Percentiles rank a stretch among this genome's conserved stretches.
Conservation (phyloP, 441 rosid species). For the Isatis lusitanica region DNA sequence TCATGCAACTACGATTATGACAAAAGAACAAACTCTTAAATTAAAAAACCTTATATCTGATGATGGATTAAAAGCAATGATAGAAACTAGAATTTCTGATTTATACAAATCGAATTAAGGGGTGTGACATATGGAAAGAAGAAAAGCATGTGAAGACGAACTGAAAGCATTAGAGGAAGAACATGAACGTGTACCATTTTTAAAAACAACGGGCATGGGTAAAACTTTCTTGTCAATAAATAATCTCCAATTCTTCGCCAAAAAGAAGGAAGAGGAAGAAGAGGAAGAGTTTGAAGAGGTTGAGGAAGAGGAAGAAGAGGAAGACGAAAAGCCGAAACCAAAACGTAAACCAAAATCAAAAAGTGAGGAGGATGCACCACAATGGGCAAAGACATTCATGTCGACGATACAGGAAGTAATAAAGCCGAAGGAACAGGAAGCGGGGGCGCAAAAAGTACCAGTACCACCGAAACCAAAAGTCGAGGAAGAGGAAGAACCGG, state of each 20-base stretch:
- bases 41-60: not conserved
- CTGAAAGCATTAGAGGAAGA: not conserved
- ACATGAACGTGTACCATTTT: not conserved
- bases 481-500: not conserved
- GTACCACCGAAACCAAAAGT: not conserved
- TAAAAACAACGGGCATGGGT: not conserved
- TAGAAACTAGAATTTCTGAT: not conserved
- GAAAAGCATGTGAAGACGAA: not conserved
- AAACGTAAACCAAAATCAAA: not conserved
- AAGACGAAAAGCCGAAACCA: not conserved
- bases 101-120: not conserved
- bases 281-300: not conserved
- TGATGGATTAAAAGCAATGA: not conserved
- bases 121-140: not conserved
- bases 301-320: not conserved
- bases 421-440: not conserved
- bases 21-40: not conserved
- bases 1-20: not conserved
- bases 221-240: not conserved
- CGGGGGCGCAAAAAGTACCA: not conserved
- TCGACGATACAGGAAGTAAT: not conserved
- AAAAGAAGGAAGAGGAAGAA: not conserved
- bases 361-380: not conserved
- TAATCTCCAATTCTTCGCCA: not conserved
- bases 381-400: not conserved